Percentiles rank a stretch among this genome's conserved stretches.
Conservation (phyloP, 139 green algal species). For the Dunaliella primolecta region DNA sequence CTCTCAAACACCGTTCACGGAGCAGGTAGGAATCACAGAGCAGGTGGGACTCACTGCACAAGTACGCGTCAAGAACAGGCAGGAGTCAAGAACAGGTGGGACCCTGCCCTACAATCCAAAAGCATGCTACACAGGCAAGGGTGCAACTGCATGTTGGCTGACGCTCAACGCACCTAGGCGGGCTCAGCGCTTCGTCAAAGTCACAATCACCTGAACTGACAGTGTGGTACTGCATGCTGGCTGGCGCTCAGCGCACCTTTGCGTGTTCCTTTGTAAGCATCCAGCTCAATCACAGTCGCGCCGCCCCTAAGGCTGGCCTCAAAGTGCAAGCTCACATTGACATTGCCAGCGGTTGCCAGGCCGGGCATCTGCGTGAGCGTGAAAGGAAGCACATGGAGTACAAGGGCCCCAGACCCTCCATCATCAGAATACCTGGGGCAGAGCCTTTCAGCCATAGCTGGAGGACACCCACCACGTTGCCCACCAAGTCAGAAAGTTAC, state of each 20-base stretch:
- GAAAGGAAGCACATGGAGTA: not conserved
- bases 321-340: constrained; percentile 30
- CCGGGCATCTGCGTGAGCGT: constrained; percentile 1
- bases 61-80: not conserved
- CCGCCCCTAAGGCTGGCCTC: constrained; percentile 31
- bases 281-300: not conserved
- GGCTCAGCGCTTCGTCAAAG: not conserved
- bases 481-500: not conserved
- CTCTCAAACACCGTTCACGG: no score
- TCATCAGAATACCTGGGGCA: not conserved
- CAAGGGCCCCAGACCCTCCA: not conserved
- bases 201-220: not conserved
- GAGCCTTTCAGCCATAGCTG: not conserved
- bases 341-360: constrained; percentile 19
- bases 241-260: not conserved
- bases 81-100: not conserved
- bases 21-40: not conserved
- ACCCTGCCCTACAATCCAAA: not conserved
- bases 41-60: no score
- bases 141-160: constrained; percentile 4
- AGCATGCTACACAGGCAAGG: not conserved
- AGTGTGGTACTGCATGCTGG: not conserved
- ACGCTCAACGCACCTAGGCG: no score
- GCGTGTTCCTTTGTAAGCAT: not conserved
- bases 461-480: not conserved